These are phyloP conservation scores for Rubia peregrina DNA, from an alignment of 305 asterid species.

Conservation along the genomic window DNA sequence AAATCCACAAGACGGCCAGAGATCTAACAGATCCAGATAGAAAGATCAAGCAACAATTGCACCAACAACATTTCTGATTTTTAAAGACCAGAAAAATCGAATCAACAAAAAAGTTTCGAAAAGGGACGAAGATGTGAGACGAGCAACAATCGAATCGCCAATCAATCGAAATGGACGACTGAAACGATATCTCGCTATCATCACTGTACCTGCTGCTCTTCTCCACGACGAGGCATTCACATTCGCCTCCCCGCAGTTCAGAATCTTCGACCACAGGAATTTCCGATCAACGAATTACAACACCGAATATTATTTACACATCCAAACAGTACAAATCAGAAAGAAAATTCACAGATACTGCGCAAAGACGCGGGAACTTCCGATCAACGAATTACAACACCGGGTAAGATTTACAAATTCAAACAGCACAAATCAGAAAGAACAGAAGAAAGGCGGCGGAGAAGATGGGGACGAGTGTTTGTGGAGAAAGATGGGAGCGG, in stretches of 20 bases:
- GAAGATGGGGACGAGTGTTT: background rate
- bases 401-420: too few relatives aligned
- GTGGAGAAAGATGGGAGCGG: background rate
- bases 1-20: too few relatives aligned
- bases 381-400: too few relatives aligned
- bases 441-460: background rate
- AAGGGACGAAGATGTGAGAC: constrained; percentile 24
- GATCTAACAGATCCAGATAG: too few relatives aligned
- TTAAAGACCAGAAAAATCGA: background rate
- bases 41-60: too few relatives aligned
- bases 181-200: constrained; percentile 96
- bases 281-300: background rate
- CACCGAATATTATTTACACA: too few relatives aligned
- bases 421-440: background rate
- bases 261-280: constrained; percentile 31
- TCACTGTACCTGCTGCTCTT: constrained; percentile 46
- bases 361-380: too few relatives aligned
- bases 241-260: constrained; percentile 21
- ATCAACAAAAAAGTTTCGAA: too few relatives aligned
- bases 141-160: constrained; percentile 65
- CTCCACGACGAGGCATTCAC: constrained; percentile 26
- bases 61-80: too few relatives aligned
- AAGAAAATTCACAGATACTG: too few relatives aligned
- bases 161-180: constrained; percentile 43
- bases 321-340: too few relatives aligned